phyloP scores from a whole-genome alignment of 192 early-diverging fungal genomes.

The Coemansia sp. region DNA sequence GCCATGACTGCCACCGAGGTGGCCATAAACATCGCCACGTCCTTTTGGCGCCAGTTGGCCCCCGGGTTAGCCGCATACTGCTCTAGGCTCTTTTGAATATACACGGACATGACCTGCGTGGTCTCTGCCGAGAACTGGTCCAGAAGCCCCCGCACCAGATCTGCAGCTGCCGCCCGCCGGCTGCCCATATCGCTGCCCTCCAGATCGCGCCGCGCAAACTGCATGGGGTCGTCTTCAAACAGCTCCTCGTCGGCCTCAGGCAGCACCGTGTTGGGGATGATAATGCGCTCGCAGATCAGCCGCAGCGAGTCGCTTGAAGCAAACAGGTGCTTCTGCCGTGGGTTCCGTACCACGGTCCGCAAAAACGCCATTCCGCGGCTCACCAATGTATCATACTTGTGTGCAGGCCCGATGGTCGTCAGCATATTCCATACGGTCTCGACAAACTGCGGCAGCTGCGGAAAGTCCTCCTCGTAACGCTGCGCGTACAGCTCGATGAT shows the following conservation, averaged over 20 bases:
- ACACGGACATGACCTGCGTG: conserved; percentile 76
- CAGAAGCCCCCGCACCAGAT: conserved; percentile 87
- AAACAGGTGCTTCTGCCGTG: conserved; percentile 73
- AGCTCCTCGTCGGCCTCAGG: conserved; percentile 87
- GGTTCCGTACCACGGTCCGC: conserved; percentile 78
- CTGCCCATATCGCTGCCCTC: conserved; percentile 91
- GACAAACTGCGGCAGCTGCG: conserved; percentile 76
- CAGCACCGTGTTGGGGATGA: conserved; percentile 88
- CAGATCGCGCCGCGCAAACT: conserved; percentile 87
- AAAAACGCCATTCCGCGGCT: conserved; percentile 88
- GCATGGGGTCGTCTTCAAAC: conserved; percentile 96
- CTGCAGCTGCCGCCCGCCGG: conserved; percentile 86
- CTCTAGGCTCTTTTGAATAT: conserved; percentile 69
- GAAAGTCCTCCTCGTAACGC: conserved; percentile 90
- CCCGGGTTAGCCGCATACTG: conserved; percentile 68
- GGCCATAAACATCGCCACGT: conserved; percentile 90
- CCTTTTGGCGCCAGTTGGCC: conserved; percentile 89
- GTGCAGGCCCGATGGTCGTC: conserved; percentile 65
- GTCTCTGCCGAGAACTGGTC: conserved; percentile 83
- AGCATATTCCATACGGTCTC: conserved; percentile 85
- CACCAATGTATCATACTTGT: conserved; percentile 83
- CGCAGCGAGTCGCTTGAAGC: conserved; percentile 64
- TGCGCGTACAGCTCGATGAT: conserved; percentile 85
- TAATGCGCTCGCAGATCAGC: conserved; percentile 85
- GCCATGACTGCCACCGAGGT: conserved; percentile 83